Base-by-base conservation (phyloP, 305 asterid species). In the Caryopteris hybrid region DNA sequence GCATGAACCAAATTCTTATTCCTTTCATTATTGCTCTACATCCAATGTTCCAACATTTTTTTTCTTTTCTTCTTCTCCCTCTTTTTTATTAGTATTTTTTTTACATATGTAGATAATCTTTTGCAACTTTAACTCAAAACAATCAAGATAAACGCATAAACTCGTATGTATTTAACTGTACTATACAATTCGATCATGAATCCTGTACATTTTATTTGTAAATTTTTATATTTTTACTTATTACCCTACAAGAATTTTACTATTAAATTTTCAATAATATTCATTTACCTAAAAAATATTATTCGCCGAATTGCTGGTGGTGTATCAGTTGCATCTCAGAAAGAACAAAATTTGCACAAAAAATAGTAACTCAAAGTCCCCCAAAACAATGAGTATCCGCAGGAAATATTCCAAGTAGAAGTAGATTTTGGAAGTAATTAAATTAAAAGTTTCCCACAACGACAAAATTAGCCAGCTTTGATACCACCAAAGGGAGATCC, bases 381-480 rank as follows among this genome's bases (percentile, higher is more conserved):
- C 3, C 6, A 54, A 13, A 33, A 11, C 21, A 9, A 22, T 1
- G 52, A 69, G 70, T 52, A 71, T 74, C 78, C 74, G 16, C 13
- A 29, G 6, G 34, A 66, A 77, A 72, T 61, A 79, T 76, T 65
- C 75, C 3, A 61, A 61, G 45, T 55, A 60, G 29, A 10, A 27
- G 58, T 10, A 65, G 64, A 43, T 57, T 76, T 75, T 66, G 78
- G 81, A 76, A 56, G 79, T 77, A 69, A 77, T 22, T 17, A 68
- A 65, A 69, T 55, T 22, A 70, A 59, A 66, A 73, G 81, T 72
- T 73, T 79, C 62, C 70, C 72, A 51, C 79, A 78, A 82, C 74
- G 85, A 84, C 88, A 82, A 82, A 84, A 84, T 54, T 55, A 75
- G 86, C 81, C 92, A 82, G 88, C 88, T 73, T 63, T 75, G 75